Base-by-base conservation (phyloP, 306 rosid genomes). In the Arachis stenosperma region DNA sequence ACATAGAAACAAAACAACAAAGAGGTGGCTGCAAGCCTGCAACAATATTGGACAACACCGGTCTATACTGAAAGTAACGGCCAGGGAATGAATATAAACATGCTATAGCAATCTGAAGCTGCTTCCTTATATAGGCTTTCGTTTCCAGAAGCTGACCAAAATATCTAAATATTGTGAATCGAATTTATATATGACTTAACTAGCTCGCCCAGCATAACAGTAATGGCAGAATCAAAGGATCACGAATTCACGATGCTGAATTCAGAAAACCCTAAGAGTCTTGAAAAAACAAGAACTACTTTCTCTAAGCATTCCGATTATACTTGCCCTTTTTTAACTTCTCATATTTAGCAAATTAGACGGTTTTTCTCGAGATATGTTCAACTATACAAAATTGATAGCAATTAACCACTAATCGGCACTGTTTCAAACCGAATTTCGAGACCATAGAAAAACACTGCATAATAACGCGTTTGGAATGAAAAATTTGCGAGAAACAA, bases 361-460 rank as follows among this genome's bases (percentile, higher is more conserved):
- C 13, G 15, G 11, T 29, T 37, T 33, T 14, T 40, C 8, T 13
- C 10, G 1, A 46, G 54, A 62, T 10, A 29, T 10, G 67, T 9
- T 63, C 22, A 30, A 36, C 2, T 37, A 64, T 54, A 12, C 9
- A 63, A 54, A 37, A 17, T 15, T 29, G 2, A 69, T 14, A 14
- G 61, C 77, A 73, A 61, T 50, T 50, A 12, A 37, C 27, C 30
- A 52, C 43, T 11, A 40, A 40, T 52, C 36, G 51, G 12, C 10
- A 52, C 33, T 71, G 11, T 64, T 70, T 39, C 7, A 5, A 37
- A 61, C 7, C 22, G 3, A 17, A 78, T 11, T 8, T 29, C 1
- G 30, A 53, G 30, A 69, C 5, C 15, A 47, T 15, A 55, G 39
- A 5, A 22, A 8, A 46, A 55, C 13, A 43, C 7, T 39, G 27